A percentile compares a stretch with the other conserved stretches of the same genome.
phyloP scores from a whole-genome alignment of 805 yeast species.

The Nakazawaea holstii region DNA sequence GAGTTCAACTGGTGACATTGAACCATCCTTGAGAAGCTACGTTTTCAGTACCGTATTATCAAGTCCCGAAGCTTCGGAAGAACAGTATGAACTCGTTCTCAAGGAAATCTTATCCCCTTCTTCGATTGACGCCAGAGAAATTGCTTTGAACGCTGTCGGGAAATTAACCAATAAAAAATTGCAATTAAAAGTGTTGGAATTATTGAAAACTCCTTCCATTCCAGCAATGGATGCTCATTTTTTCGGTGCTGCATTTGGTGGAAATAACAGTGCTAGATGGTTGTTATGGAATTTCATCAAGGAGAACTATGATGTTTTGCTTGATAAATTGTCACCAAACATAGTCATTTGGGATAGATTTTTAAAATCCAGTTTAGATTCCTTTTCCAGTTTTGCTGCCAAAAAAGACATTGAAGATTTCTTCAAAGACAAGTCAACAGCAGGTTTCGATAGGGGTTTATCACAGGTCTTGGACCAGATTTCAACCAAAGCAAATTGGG shows the following conservation, averaged over 20 bases:
- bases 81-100: conserved; percentile 34
- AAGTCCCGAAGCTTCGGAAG: conserved; percentile 26
- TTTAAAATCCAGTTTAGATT: conserved; percentile 24
- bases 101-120: conserved; percentile 45
- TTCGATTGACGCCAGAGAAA: conserved; percentile 54
- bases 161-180: conserved; percentile 30
- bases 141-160: conserved; percentile 54
- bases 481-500: conserved; percentile 46
- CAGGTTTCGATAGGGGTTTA: conserved; percentile 54
- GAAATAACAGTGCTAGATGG: conserved; percentile 37
- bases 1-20: conserved; percentile 25
- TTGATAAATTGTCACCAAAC: conserved; percentile 39
- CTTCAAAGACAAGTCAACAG: conserved; percentile 40
- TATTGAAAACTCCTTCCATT: conserved; percentile 37
- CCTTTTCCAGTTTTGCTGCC: conserved; percentile 31
- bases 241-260: conserved; percentile 40
- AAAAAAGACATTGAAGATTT: conserved; percentile 33
- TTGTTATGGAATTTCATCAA: conserved; percentile 46
- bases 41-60: conserved; percentile 38
- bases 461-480: conserved; percentile 53
- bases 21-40: conserved; percentile 39
- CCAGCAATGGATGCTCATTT: conserved; percentile 58
- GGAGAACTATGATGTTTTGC: conserved; percentile 39
- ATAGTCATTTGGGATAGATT: conserved; percentile 48
- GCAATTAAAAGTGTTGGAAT: conserved; percentile 31